Evolutionary conservation across 495 filamentous ascomycete species (phyloP), one percentile per base, ranked within the genome.

Genomic region (Podospora bellae-mahoneyi): DNA sequence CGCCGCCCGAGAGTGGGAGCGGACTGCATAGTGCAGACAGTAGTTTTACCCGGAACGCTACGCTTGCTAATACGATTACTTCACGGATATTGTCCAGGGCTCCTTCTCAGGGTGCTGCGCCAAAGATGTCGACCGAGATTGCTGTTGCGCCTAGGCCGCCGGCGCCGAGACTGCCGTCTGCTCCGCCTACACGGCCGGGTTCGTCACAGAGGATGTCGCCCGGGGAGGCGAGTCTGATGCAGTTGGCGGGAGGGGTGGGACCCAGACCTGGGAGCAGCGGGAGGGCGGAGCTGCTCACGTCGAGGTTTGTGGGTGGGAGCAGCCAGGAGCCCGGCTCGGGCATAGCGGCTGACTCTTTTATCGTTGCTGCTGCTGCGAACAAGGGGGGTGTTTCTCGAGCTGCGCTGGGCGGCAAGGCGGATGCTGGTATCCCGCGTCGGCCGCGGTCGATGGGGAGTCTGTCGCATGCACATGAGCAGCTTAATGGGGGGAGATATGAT

Each of bases 51-150:
- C 74, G 71, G 63, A 75, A 77, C 68, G 67, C 73, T 18, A 74
- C 73, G 10, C 78, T 78, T 54, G 81, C 78, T 32, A 77, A 84
- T 64, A 80, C 82, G 55, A 82, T 89, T 66, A 89, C 87, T 18
- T 83, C 86, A 3, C 78, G 86, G 60, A 76, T 90, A 20, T 80
- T 90, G 4, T 84, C 88, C 72, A 81, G 87, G 62, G 81, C 78
- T 34, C 80, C 84, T 6, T 85, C 84, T 10, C 79, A 85, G 55
- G 82, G 85, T 68, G 83, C 84, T 23, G 82, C 85, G 16, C 87
- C 88, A 57, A 83, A 85, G 71, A 88, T 87, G 84, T 86, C 86
- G 32, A 70, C 81, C 64, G 80, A 87, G 68, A 85, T 81, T 16
- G 86, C 82, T 5, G 83, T 81, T 1, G 85, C 81, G 27, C 39